Base-by-base conservation (phyloP, 1,284 basidiomycete genomes). In the Erythrobasidium hasegawianum region DNA sequence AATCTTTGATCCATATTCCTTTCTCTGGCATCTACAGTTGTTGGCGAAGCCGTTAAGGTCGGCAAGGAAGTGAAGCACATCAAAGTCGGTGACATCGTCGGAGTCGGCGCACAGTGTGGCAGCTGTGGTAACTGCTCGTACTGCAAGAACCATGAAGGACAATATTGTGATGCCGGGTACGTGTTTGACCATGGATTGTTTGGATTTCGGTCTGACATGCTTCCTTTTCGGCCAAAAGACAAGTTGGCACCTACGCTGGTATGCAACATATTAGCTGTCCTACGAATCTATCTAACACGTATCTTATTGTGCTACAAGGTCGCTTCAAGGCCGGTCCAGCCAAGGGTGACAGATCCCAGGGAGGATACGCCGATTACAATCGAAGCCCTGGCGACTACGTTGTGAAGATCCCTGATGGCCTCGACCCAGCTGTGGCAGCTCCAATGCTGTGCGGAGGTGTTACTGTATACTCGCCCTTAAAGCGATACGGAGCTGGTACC, bases 71-170 rank as follows among this genome's bases (percentile, higher is more conserved):
- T 79, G 59, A 72, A 73, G 64, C 76, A 76, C 67, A 75, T 80
- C 72, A 78, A 80, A 71, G 80, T 78, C 26, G 81, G 81, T 53
- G 79, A 81, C 72, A 70, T 78, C 2, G 80, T 78, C 54, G 81
- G 81, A 58, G 77, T 82, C 24, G 81, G 81, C 26, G 81, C 81
- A 1, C 81, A 81, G 72, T 14, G 47, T 4, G 58, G 50, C 13
- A 49, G 26, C 14, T 59, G 58, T 18, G 9, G 24, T 4, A 18
- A 49, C 11, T 59, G 58, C 20, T 11, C 20, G 11, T 13, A 52
- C 14, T 59, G 58, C 58, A 59, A 33, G 20, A 22, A 24, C 9
- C 24, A 45, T 52, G 18, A 38, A 8, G 43, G n/a, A 4, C 43
- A n/a, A 8, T 47, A 47, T 24, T 47, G 43, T 16, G 43, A 47